A percentile compares a stretch with the other conserved stretches of the same genome.
These are phyloP conservation scores for Ophiosphaerella narmari DNA, from an alignment of 2,329 filamentous ascomycete genomes.

Conservation along the genomic window DNA sequence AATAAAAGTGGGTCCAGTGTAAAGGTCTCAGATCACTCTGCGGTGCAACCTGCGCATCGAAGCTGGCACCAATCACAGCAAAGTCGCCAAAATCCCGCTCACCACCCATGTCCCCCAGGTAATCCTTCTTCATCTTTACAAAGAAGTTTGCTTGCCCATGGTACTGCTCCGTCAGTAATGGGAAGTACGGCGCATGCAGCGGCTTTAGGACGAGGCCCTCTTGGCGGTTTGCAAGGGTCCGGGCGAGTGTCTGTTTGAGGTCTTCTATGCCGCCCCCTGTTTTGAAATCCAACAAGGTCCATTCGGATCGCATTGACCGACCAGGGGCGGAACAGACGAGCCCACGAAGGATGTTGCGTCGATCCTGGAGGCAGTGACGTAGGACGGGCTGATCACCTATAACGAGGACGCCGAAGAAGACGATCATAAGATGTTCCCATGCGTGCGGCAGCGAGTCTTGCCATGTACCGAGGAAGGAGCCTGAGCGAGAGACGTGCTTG, in stretches of 20 bases:
- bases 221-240: conserved; percentile 66
- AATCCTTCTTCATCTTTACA: conserved; percentile 92
- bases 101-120: conserved; percentile 77
- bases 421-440: conserved; percentile 63
- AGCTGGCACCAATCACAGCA: conserved; percentile 75
- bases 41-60: conserved; percentile 66
- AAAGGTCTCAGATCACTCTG: conserved; percentile 59
- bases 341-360: conserved; percentile 63
- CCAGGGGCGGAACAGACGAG: conserved; percentile 63
- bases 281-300: conserved; percentile 69
- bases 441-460: conserved; percentile 66
- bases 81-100: conserved; percentile 71
- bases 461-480: conserved; percentile 68
- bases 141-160: conserved; percentile 51
- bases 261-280: conserved; percentile 35
- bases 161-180: conserved; percentile 30
- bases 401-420: conserved; percentile 65
- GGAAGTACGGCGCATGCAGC: conserved; percentile 74
- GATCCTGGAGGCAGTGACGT: conserved; percentile 60
- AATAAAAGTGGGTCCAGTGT: conserved; percentile 78
- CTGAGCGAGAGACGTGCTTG: conserved; percentile 76
- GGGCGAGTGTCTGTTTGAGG: conserved; percentile 61
- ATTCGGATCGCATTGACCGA: conserved; percentile 68
- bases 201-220: conserved; percentile 85
- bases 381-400: conserved; percentile 60